Evolutionary conservation across 2,329 filamentous ascomycete genomes (phyloP).

Genomic region (Phyllachora maydis): DNA sequence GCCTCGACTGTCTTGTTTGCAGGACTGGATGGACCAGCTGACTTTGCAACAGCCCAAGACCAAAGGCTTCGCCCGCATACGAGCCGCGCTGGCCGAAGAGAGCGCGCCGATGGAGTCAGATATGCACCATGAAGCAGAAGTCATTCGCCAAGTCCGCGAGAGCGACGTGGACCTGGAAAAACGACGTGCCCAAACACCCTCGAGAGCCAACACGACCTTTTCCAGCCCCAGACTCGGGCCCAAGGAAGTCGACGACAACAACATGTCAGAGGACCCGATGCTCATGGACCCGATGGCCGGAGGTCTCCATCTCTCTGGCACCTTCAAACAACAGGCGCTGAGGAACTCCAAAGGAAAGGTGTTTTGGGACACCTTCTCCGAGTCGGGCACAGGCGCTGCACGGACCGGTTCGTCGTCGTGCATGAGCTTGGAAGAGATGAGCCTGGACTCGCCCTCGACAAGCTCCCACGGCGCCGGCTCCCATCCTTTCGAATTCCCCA

Average conservation of each 20-base stretch:
- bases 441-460: slow-evolving; percentile 45
- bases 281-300: slow-evolving; percentile 31
- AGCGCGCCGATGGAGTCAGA: slow-evolving; percentile 74
- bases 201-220: slow-evolving; percentile 32
- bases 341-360: slow-evolving; percentile 49
- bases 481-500: slow-evolving; percentile 9
- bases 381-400: slow-evolving; percentile 29
- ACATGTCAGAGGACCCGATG: slow-evolving; percentile 48
- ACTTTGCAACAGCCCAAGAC: slow-evolving; percentile 57
- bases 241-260: slow-evolving; percentile 45
- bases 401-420: slow-evolving; percentile 36
- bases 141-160: slow-evolving; percentile 86
- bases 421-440: slow-evolving; percentile 45
- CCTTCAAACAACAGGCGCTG: slow-evolving; percentile 55
- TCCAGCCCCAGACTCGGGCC: slow-evolving; percentile 50
- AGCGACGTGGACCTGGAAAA: slow-evolving; percentile 50
- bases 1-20: neutral
- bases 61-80: slow-evolving; percentile 84
- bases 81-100: slow-evolving; percentile 78
- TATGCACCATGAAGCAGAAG: slow-evolving; percentile 77
- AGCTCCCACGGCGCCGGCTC: slow-evolving; percentile 7
- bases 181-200: slow-evolving; percentile 17
- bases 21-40: slow-evolving; percentile 5
- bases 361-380: slow-evolving; percentile 67
- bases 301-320: slow-evolving; percentile 30